Evolutionary conservation across 352 stramenopile species (phyloP).

Genomic region (Achlya hypogyna): DNA sequence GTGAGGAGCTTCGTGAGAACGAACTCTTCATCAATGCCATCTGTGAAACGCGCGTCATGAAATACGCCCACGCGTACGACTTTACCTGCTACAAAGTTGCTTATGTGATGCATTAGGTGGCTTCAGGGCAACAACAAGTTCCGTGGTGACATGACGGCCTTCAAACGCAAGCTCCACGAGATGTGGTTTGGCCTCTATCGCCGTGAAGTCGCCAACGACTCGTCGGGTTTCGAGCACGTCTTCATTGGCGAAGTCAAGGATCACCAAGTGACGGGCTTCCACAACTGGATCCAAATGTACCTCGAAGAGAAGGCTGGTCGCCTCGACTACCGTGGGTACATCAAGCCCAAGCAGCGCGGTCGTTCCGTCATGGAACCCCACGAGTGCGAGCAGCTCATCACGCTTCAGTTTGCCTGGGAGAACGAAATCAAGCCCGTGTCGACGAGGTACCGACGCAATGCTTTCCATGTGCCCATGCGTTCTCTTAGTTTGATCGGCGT

Average conservation of each 20-base stretch:
- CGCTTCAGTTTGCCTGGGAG: constrained; percentile 91
- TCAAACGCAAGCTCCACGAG: constrained; percentile 88
- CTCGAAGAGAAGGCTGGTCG: constrained; percentile 88
- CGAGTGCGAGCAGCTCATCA: constrained; percentile 89
- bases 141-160: constrained; percentile 48
- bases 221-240: constrained; percentile 94
- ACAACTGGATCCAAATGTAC: constrained; percentile 98
- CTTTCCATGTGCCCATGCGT: not conserved
- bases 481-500: constrained; percentile 85
- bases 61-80: constrained; percentile 87
- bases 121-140: constrained; percentile 83
- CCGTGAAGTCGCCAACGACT: constrained; percentile 79
- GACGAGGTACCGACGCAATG: constrained; percentile 47
- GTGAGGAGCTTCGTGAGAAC: constrained; percentile 85
- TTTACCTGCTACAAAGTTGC: constrained; percentile 26
- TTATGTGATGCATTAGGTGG: constrained; percentile 35
- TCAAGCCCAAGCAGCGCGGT: constrained; percentile 78
- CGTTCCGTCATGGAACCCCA: constrained; percentile 53
- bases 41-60: constrained; percentile 89
- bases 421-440: constrained; percentile 84
- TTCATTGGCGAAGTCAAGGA: constrained; percentile 95
- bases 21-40: constrained; percentile 87
- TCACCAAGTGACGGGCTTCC: constrained; percentile 86
- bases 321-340: constrained; percentile 92
- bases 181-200: constrained; percentile 95